Evolutionary conservation across 495 filamentous ascomycete genomes (phyloP).

Genomic region (Trichocladium antarcticum): DNA sequence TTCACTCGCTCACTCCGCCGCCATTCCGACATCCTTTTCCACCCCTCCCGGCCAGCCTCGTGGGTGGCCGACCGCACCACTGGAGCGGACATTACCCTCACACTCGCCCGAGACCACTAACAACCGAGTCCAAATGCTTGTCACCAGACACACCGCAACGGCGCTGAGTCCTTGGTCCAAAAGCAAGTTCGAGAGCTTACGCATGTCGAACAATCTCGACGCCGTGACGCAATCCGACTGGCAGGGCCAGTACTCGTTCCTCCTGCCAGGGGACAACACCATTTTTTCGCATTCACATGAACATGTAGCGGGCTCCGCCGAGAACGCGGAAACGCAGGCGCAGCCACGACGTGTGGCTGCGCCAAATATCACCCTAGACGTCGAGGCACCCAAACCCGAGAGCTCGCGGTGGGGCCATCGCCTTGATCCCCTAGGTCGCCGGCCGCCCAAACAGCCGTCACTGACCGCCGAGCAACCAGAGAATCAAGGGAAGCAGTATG

Average conservation of each 20-base stretch:
- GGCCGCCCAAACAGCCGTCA: constrained; percentile 33
- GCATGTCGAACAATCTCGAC: constrained; percentile 51
- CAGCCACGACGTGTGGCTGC: constrained; percentile 33
- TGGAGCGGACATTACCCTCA: constrained; percentile 10
- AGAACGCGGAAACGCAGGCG: constrained; percentile 33
- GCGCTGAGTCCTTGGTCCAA: constrained; percentile 48
- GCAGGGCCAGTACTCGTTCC: constrained; percentile 47
- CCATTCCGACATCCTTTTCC: not conserved
- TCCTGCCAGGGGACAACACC: constrained; percentile 40
- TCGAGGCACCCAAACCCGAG: constrained; percentile 26
- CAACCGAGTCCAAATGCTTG: constrained; percentile 45
- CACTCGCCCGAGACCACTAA: constrained; percentile 5
- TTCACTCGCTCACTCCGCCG: not conserved
- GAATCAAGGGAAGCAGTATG: constrained; percentile 28
- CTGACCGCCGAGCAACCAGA: constrained; percentile 33
- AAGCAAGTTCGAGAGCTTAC: constrained; percentile 47
- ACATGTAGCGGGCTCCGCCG: constrained; percentile 32
- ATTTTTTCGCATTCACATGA: constrained; percentile 41
- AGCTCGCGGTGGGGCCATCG: constrained; percentile 31
- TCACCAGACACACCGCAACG: constrained; percentile 46
- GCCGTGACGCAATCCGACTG: constrained; percentile 48
- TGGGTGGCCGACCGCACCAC: constrained; percentile 10
- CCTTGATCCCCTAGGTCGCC: constrained; percentile 37
- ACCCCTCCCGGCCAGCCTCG: not conserved
- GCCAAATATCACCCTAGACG: constrained; percentile 27